phyloP scores from a whole-genome alignment of 805 yeast genomes.

The Aciculoconidium aculeatum region DNA sequence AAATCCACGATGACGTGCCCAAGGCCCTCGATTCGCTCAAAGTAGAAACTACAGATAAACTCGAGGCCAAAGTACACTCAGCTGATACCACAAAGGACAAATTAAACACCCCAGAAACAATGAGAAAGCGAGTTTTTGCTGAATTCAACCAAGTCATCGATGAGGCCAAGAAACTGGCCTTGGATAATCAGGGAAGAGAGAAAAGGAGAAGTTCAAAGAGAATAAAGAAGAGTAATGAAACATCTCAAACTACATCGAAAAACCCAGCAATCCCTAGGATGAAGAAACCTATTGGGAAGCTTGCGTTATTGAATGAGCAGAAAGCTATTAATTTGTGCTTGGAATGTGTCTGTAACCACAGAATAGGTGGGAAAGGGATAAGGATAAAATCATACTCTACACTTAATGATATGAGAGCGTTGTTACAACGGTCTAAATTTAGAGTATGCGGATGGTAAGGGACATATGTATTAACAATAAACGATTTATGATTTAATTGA shows the following conservation, averaged over 20 bases:
- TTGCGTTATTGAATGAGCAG: slow-evolving; percentile 16
- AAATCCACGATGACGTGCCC: too few relatives aligned
- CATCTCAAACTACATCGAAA: too few relatives aligned
- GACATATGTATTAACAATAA: too few relatives aligned
- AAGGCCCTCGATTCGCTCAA: too few relatives aligned
- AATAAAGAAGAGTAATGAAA: too few relatives aligned
- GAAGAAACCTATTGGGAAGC: slow-evolving; percentile 3
- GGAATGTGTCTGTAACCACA: slow-evolving; percentile 21
- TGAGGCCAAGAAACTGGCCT: slow-evolving; percentile 7
- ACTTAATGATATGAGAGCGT: slow-evolving; percentile 6
- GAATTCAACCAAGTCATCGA: slow-evolving; percentile 6
- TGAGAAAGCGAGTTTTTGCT: too few relatives aligned
- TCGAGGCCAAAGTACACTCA: too few relatives aligned
- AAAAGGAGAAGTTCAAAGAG: too few relatives aligned
- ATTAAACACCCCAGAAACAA: neutral
- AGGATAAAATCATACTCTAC: slow-evolving; percentile 3
- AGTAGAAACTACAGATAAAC: too few relatives aligned
- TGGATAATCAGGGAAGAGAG: slow-evolving; percentile 3
- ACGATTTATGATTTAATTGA: too few relatives aligned
- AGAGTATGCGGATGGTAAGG: slow-evolving; percentile 1
- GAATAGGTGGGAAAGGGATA: slow-evolving; percentile 10
- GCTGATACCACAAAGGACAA: too few relatives aligned
- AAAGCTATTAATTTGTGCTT: slow-evolving; percentile 24
- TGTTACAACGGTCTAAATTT: slow-evolving; percentile 1
- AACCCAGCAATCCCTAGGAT: too few relatives aligned